Base-by-base conservation (phyloP, 768 basidiomycete genomes). In the Leccinum barrowsii region DNA sequence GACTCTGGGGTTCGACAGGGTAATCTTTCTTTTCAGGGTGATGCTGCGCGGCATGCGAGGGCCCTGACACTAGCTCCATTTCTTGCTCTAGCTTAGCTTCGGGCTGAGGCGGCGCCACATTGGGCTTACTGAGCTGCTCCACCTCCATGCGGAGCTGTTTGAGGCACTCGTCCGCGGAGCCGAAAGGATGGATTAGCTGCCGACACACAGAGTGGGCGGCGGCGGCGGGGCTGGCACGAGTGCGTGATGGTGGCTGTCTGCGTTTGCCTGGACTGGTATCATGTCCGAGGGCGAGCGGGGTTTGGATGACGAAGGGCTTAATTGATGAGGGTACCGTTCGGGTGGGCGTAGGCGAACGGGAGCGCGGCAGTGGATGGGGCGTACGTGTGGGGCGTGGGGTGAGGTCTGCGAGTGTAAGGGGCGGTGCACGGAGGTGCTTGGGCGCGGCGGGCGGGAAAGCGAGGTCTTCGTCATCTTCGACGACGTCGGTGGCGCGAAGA, bases 381-480 rank as follows among this genome's bases (percentile, higher is more conserved):
- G 58, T 50, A n/a, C 17, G 46, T 13, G 59, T 50, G 28, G 73
- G 75, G 59, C 68, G 73, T 64, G 80, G 78, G 24, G 77, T 76
- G 8, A 80, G 68, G 48, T 81, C 77, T 34, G 70, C 72, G 58
- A 78, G 68, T 21, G 77, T 75, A 50, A 78, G 67, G 21, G 60
- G 34, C 52, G 70, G 70, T 62, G 65, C 73, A 59, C 69, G 70
- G 65, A 60, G 64, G 51, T 70, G 56, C 7, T 15, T 44, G 56
- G 52, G 61, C 26, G 70, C 55, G 50, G 76, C 68, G 15, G 76
- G 77, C 21, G 73, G 68, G 51, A 78, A 64, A 44, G 77, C 74
- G 58, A 78, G 74, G 52, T 73, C 74, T 17, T 66, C 74, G 57
- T 61, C 47, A 50, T 73, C 74, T 15, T 66, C 74, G 57, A 61